Evolutionary conservation across 2,329 filamentous ascomycete species (phyloP).

Genomic region (Curvularia hawaiiensis): DNA sequence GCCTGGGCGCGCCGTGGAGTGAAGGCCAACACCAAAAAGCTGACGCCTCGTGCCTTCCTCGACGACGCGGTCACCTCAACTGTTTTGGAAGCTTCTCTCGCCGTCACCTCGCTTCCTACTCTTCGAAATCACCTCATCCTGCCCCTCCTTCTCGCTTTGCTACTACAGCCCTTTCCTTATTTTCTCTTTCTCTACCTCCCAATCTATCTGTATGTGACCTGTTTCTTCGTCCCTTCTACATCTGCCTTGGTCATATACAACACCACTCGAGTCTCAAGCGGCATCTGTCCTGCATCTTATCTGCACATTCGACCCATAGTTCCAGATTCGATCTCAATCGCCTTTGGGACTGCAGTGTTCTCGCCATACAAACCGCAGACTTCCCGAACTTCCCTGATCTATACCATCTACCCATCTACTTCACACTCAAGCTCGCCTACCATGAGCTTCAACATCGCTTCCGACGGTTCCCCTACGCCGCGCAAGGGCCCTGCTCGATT

Average conservation of each 20-base stretch:
- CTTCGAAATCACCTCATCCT: constrained; percentile 13
- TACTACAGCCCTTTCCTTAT: constrained; percentile 30
- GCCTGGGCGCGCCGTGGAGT: constrained; percentile 1
- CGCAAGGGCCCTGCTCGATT: constrained; percentile 44
- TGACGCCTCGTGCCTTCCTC: constrained; percentile 21
- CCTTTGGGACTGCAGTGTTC: constrained; percentile 8
- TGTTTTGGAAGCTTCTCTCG: constrained; percentile 12
- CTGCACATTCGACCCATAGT: constrained; percentile 39
- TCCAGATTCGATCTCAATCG: constrained; percentile 19
- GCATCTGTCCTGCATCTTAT: constrained; percentile 44
- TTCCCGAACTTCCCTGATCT: constrained; percentile 39
- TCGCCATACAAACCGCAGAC: constrained; percentile 8
- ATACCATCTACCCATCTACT: constrained; percentile 32
- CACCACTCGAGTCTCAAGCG: constrained; percentile 34
- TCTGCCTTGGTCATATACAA: constrained; percentile 47
- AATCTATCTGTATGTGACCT: constrained; percentile 35
- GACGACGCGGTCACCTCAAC: constrained; percentile 15
- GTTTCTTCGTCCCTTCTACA: constrained; percentile 35
- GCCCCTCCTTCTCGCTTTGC: constrained; percentile 13
- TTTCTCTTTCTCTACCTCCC: constrained; percentile 13
- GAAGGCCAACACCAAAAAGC: constrained; percentile 16
- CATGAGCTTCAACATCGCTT: constrained; percentile 49
- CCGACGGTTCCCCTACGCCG: constrained; percentile 50
- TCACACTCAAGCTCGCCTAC: constrained; percentile 25
- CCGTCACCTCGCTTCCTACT: constrained; percentile 20